A percentile compares a stretch with the other conserved stretches of the same genome.
phyloP scores from a whole-genome alignment of 495 filamentous ascomycete genomes.

The Xylona heveae region DNA sequence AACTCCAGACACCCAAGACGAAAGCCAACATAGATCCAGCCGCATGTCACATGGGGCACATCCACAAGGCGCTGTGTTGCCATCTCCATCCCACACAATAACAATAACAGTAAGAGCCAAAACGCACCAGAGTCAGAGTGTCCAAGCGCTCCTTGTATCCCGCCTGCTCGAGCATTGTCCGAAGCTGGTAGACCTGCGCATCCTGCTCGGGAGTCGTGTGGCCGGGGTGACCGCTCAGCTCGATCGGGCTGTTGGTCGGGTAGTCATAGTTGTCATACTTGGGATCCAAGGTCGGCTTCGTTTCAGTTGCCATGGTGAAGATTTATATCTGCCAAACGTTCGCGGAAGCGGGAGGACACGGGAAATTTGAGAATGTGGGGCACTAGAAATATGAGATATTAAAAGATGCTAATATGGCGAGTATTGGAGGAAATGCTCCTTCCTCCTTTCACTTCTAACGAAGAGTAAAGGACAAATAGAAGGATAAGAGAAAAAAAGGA shows the following conservation, averaged over 20 bases:
- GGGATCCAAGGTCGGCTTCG: slow-evolving; percentile 30
- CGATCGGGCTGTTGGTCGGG: slow-evolving; percentile 52
- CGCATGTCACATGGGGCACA: too few relatives aligned
- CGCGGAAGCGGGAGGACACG: too few relatives aligned
- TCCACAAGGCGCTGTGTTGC: slow-evolving; percentile 6
- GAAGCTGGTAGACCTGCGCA: slow-evolving; percentile 70
- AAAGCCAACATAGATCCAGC: slow-evolving; percentile 1
- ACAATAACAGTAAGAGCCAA: not conserved
- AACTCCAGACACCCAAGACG: slow-evolving; percentile 4
- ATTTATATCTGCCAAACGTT: too few relatives aligned
- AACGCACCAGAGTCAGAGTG: slow-evolving; percentile 61
- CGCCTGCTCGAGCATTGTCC: slow-evolving; percentile 59
- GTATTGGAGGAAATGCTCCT: too few relatives aligned
- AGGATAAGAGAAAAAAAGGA: too few relatives aligned
- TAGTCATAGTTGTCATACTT: slow-evolving; percentile 96
- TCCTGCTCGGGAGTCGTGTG: slow-evolving; percentile 75
- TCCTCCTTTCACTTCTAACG: too few relatives aligned
- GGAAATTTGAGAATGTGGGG: too few relatives aligned
- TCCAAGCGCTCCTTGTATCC: slow-evolving; percentile 75
- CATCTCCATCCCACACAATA: not conserved
- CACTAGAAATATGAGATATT: too few relatives aligned
- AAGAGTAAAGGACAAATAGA: too few relatives aligned
- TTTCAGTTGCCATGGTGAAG: slow-evolving; percentile 1
- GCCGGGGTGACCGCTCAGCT: slow-evolving; percentile 64
- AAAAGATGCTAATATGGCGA: too few relatives aligned